A percentile compares a stretch with the other conserved stretches of the same genome.
Conservation (phyloP, 208 protist species). For the Jaenimonas drosophilae region DNA sequence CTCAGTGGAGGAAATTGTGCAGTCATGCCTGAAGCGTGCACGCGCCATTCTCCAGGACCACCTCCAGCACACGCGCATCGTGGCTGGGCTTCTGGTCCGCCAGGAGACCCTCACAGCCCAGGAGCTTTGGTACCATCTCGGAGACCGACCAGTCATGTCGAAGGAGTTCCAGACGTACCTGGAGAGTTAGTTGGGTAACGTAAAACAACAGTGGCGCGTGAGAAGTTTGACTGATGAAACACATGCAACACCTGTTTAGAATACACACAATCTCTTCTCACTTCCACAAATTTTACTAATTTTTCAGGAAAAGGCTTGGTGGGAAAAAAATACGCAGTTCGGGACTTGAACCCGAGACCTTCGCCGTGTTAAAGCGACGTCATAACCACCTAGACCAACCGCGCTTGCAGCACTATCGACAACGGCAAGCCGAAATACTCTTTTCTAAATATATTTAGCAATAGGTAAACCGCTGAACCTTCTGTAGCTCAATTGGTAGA, state of each 20-base stretch:
- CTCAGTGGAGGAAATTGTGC: slow-evolving; percentile 74
- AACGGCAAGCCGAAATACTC: no score
- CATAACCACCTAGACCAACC: slow-evolving; percentile 90
- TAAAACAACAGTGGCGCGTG: no score
- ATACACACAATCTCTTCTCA: no score
- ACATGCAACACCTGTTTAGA: no score
- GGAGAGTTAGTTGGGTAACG: slow-evolving; percentile 36
- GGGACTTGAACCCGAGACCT: slow-evolving; percentile 88
- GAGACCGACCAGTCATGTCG: slow-evolving; percentile 57
- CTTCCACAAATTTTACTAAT: no score
- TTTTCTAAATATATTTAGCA: no score
- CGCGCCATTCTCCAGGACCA: slow-evolving; percentile 44
- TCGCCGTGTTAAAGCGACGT: slow-evolving; percentile 91
- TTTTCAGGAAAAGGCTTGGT: no score
- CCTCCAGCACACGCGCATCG: slow-evolving; percentile 31
- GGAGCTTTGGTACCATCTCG: slow-evolving; percentile 66
- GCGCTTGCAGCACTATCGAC: slow-evolving; percentile 28
- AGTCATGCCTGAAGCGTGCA: slow-evolving; percentile 58
- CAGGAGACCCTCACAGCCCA: slow-evolving; percentile 81
- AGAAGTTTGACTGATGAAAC: no score
- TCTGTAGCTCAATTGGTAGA: slow-evolving; percentile 24
- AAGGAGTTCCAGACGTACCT: slow-evolving; percentile 74
- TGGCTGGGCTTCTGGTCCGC: slow-evolving; percentile 68
- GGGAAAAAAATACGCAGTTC: slow-evolving; percentile 74
- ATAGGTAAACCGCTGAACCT: slow-evolving; percentile 5